Base-by-base conservation (phyloP, 83 land plant genomes). In the Isoetes engelmannii region DNA sequence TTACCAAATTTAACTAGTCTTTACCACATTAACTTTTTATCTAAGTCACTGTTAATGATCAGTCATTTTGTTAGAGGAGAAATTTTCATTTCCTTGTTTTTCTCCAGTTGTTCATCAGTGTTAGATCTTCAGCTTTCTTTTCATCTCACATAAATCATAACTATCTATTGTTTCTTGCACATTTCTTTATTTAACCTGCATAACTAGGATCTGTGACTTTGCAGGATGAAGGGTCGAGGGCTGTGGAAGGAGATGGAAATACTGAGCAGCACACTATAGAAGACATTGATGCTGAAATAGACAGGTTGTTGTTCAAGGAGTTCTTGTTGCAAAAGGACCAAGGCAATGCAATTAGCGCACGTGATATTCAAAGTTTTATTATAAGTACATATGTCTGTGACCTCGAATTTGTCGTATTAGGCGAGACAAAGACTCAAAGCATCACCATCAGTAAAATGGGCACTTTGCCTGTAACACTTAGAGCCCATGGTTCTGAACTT, bases 261-360 rank as follows among this genome's bases (percentile, higher is more conserved):
- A 59, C 18, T 18, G 62, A 59, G 62, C 9, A 19, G 20, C 37
- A 28, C 37, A 19, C 68, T 8, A 18, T 72, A 7, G 74, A 63
- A 20, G 54, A 72, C 28, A 41, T 72, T 48, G 74, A 72, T 72
- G 6, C 69, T 15, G 74, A 72, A 28, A 49, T 72, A 20, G 69
- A 72, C 68, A 19, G 74, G 6, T 21, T 72, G 3, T n/a, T 72
- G 3, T 65, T 72, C 68, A 48, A 65, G 10, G 71, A 72, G 20
- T 5, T 21, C 44, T 57, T 72, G 4, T 8, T 47, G 15, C 45
- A 48, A 9, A 57, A 6, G 3, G 4, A 71, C 15, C n/a, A 51
- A n/a, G 15, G 54, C 15, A 51, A 51, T 15, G 15, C 15, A 10
- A 10, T 12, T 15, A 51, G 54, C 54, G n/a, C 54, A 12, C n/a